Conservation (phyloP, 106 monocot genomes). For the Amphibolis antarctica region DNA sequence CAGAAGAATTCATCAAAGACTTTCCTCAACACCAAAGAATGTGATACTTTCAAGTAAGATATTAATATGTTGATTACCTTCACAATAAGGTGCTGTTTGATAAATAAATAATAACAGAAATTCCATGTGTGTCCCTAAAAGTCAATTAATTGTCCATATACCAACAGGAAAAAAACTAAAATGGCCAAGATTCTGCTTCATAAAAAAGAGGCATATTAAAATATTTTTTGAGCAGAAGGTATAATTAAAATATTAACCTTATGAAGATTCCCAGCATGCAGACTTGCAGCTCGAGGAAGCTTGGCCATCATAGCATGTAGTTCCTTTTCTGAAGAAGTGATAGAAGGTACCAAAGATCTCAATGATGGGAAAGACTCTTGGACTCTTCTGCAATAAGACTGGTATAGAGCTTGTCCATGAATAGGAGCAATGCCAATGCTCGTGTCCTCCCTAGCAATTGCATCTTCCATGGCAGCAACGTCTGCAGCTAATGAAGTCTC, state of each 20-base stretch:
- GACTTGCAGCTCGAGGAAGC: constrained; percentile 64
- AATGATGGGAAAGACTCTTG: constrained; percentile 56
- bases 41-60: no score
- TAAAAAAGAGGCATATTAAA: no score
- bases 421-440: constrained; percentile 30
- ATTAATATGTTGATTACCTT: no score
- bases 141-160: no score
- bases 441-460: constrained; percentile 37
- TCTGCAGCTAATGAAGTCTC: constrained; percentile 70
- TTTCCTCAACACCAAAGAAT: no score
- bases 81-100: no score
- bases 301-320: constrained; percentile 56
- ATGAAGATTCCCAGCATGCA: constrained; percentile 89
- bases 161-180: no score
- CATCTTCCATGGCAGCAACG: constrained; percentile 37
- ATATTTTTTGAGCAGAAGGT: not conserved
- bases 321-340: constrained; percentile 40
- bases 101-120: no score
- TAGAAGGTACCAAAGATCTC: constrained; percentile 46
- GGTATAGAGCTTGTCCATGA: constrained; percentile 67
- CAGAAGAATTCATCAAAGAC: no score
- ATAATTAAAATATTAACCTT: constrained; percentile 33
- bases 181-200: not conserved
- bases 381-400: constrained; percentile 56
- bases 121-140: no score